phyloP scores from a whole-genome alignment of 2,329 filamentous ascomycete genomes.

The Monosporascus sp. region DNA sequence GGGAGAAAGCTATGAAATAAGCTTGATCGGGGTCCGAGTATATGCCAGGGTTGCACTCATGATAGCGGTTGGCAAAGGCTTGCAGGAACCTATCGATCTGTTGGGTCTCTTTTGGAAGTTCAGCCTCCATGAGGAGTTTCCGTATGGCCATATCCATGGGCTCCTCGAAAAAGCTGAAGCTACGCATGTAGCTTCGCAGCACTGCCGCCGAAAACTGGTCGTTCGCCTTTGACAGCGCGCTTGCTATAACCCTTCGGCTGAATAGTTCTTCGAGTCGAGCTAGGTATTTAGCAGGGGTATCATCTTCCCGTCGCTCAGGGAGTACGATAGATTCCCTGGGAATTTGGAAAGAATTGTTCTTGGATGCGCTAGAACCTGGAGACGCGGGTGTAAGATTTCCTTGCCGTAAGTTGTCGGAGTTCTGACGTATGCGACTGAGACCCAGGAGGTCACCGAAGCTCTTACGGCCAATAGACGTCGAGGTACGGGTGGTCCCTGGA shows the following conservation, averaged over 20 bases:
- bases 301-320: conserved; percentile 78
- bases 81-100: conserved; percentile 94
- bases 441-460: conserved; percentile 89
- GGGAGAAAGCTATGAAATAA: conserved; percentile 97
- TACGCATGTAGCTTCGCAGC: conserved; percentile 89
- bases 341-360: conserved; percentile 78
- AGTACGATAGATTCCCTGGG: conserved; percentile 66
- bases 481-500: conserved; percentile 67
- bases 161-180: conserved; percentile 92
- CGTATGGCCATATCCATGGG: conserved; percentile 97
- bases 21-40: conserved; percentile 88
- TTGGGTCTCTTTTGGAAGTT: conserved; percentile 94
- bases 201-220: conserved; percentile 81
- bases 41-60: conserved; percentile 97
- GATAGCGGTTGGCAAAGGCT: conserved; percentile 91
- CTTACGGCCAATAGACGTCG: conserved; percentile 84
- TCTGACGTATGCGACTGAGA: conserved; percentile 73
- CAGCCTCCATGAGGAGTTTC: conserved; percentile 93
- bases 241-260: conserved; percentile 77
- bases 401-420: conserved; percentile 68
- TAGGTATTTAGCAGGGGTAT: conserved; percentile 86
- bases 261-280: conserved; percentile 76
- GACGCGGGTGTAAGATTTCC: conserved; percentile 65
- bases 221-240: conserved; percentile 76
- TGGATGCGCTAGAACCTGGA: conserved; percentile 66